These are phyloP conservation scores for Penicillium hesseltinei DNA, from an alignment of 2,329 filamentous ascomycete species.

Conservation along the genomic window DNA sequence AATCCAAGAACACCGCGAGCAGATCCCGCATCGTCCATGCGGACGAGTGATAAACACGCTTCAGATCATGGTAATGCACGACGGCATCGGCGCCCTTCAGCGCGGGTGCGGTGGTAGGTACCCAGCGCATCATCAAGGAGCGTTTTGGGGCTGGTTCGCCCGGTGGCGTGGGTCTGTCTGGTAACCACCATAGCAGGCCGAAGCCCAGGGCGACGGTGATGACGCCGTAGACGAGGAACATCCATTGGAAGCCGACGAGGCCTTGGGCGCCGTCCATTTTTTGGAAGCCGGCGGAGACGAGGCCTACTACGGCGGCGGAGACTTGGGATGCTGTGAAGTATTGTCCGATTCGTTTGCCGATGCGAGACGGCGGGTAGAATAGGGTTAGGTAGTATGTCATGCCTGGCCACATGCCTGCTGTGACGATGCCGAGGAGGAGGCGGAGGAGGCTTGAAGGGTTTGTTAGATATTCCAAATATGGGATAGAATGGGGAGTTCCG, in stretches of 20 bases:
- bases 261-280: constrained; percentile 78
- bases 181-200: constrained; percentile 81
- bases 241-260: constrained; percentile 65
- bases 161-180: constrained; percentile 74
- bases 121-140: constrained; percentile 55
- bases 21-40: constrained; percentile 74
- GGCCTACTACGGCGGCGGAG: constrained; percentile 81
- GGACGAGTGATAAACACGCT: constrained; percentile 72
- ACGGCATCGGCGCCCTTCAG: constrained; percentile 73
- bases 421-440: constrained; percentile 80
- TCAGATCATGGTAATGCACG: constrained; percentile 80
- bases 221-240: constrained; percentile 86
- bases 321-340: constrained; percentile 89
- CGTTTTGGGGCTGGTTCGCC: constrained; percentile 35
- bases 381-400: constrained; percentile 92
- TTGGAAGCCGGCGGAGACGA: constrained; percentile 89
- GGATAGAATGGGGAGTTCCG: background rate
- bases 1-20: constrained; percentile 70
- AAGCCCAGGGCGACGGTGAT: constrained; percentile 71
- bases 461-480: constrained; percentile 6
- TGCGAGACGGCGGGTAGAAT: constrained; percentile 85
- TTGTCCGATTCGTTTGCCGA: constrained; percentile 81
- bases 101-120: constrained; percentile 69
- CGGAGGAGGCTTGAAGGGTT: constrained; percentile 59
- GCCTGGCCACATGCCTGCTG: constrained; percentile 91